Base-by-base conservation (phyloP, 2,329 filamentous ascomycete genomes). In the Dactylonectria estremocensis region DNA sequence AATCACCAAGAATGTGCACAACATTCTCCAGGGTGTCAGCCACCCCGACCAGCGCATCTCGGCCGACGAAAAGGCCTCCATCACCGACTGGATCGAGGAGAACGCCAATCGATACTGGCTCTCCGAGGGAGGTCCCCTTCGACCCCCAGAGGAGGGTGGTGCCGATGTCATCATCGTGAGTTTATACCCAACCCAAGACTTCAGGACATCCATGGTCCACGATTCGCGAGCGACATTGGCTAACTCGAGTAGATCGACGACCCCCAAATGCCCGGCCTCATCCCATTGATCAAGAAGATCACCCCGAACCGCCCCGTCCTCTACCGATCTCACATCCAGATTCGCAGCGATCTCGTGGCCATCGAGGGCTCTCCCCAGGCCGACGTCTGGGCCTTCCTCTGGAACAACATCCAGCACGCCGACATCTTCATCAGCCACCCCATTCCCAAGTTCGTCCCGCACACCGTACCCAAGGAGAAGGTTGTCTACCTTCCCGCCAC, bases 1-100 rank as follows among this genome's bases (percentile, higher is more conserved):
- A 57, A 92, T 94, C 80, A 96, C 93, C 72, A 96, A 96, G 82
- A 95, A 92, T 72, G 92, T 95, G 73, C 93, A 96, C 87, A 96
- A 96, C 80, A 95, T 95, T 70, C 89, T 96, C 3, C 93, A 96
- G 81, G 93, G 93, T 9, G 93, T 95, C 48, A 90, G 90, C 46
- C 84, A 86, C 28, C 88, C 89, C 0, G 87, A 88, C 3, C 87
- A 93, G 72, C 87, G 89, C n/a, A 85, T 95, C 35, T 89, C 86
- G 0, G 73, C 83, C 1, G 87, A 92, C 2, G 88, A 93, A 64
- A 90, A 91, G 74, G 78, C 83, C 1, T 81, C 84, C n/a, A 88
- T 95, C 58, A 87, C 87, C 10, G 87, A 90, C 53, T 96, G 93
- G 93, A 91, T 93, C 64, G 82, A 85, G 13, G 88, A 92, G 13